Conservation (phyloP, 1,284 basidiomycete species). For the Apiotrichum brassicae region DNA sequence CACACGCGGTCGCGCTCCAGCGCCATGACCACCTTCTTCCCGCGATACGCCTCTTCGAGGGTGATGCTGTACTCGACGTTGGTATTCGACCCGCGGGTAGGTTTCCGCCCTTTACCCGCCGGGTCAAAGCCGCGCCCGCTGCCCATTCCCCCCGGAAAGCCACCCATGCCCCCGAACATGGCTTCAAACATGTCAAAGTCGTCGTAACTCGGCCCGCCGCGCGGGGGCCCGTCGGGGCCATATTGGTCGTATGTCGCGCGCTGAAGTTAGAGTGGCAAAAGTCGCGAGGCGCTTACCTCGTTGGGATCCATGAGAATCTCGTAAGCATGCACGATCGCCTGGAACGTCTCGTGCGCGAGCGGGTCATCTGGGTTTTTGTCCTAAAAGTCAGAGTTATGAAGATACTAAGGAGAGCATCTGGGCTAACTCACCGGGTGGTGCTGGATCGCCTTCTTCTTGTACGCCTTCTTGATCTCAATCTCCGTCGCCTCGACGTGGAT, state of each 20-base stretch:
- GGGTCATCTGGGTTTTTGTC: conserved; percentile 46
- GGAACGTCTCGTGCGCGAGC: conserved; percentile 67
- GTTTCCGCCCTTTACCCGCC: conserved; percentile 42
- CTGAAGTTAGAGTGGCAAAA: conserved; percentile 25
- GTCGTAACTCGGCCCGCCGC: conserved; percentile 47
- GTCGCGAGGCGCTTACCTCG: conserved; percentile 25
- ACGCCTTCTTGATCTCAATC: conserved; percentile 82
- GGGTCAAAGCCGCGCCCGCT: conserved; percentile 28
- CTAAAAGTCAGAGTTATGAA: conserved; percentile 26
- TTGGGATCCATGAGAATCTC: conserved; percentile 76
- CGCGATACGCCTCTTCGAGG: conserved; percentile 87
- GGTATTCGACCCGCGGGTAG: conserved; percentile 57
- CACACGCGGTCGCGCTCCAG: conserved; percentile 82
- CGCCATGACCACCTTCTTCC: conserved; percentile 81
- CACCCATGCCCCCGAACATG: conserved; percentile 59
- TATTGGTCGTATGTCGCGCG: conserved; percentile 73
- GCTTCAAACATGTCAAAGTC: conserved; percentile 64
- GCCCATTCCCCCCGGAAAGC: conserved; percentile 41
- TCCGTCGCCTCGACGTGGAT: conserved; percentile 62
- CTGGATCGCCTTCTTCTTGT: conserved; percentile 83
- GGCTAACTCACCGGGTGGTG: conserved; percentile 70
- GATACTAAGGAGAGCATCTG: neutral
- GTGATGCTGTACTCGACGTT: conserved; percentile 76
- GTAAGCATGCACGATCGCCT: conserved; percentile 84
- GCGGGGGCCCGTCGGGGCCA: conserved; percentile 57